phyloP scores from a whole-genome alignment of 164 flowering plant genomes.

The Nymphaea colorata region DNA sequence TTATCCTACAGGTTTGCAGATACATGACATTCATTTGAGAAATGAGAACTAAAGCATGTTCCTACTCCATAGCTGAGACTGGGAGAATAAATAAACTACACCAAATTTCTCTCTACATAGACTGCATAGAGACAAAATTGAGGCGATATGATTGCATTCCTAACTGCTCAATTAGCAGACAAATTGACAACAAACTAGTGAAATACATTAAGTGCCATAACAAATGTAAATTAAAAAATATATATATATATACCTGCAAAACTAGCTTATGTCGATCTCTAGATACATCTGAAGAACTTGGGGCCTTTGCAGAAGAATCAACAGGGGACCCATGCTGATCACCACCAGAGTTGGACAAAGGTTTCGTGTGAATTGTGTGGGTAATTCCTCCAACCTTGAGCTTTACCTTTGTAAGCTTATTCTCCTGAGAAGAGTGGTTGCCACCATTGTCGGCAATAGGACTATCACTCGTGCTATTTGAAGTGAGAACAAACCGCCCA shows the following conservation, averaged over 20 bases:
- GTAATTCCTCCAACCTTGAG: conserved; percentile 4
- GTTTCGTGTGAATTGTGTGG: conserved; percentile 1
- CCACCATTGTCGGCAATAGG: background rate
- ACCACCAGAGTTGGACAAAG: background rate
- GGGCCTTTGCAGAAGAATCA: conserved; percentile 10
- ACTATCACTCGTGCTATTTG: background rate
- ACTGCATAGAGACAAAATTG: too few species aligned
- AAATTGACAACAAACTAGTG: background rate
- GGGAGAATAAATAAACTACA: too few species aligned
- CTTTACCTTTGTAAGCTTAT: conserved; percentile 3
- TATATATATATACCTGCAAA: conserved; percentile 26
- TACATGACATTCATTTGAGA: background rate
- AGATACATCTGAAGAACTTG: conserved; percentile 27
- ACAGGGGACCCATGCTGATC: background rate
- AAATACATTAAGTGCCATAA: background rate
- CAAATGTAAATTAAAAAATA: background rate
- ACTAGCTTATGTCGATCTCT: conserved; percentile 23
- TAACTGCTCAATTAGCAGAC: background rate
- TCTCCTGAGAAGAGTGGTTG: conserved; percentile 1
- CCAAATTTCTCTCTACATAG: too few species aligned
- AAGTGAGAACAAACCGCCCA: background rate
- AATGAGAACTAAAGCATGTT: background rate
- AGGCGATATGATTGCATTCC: too few species aligned
- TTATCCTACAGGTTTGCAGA: background rate
- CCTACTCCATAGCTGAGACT: too few species aligned